A percentile compares a stretch with the other conserved stretches of the same genome.
phyloP scores from a whole-genome alignment of 495 filamentous ascomycete species.

The Daldinia grandis region DNA sequence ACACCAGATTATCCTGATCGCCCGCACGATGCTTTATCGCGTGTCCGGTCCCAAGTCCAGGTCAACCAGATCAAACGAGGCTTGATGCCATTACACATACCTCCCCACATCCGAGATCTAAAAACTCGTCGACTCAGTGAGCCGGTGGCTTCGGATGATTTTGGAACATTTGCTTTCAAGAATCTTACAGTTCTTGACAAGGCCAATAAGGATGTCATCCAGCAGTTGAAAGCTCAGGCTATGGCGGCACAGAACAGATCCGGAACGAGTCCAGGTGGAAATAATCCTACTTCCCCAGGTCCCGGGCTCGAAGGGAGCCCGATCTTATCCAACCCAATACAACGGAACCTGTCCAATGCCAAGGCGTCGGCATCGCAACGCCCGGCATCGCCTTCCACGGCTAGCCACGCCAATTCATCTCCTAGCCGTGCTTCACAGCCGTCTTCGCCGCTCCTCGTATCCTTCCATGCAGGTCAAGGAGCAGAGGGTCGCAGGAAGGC shows the following conservation, averaged over 20 bases:
- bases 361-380: slow-evolving; percentile 70
- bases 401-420: slow-evolving; percentile 82
- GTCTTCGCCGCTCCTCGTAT: slow-evolving; percentile 91
- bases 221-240: slow-evolving; percentile 90
- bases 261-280: slow-evolving; percentile 52
- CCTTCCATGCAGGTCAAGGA: slow-evolving; percentile 80
- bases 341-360: slow-evolving; percentile 80
- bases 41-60: slow-evolving; percentile 76
- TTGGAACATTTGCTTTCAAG: slow-evolving; percentile 96
- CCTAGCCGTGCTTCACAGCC: slow-evolving; percentile 90
- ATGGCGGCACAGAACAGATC: slow-evolving; percentile 69
- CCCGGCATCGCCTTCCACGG: slow-evolving; percentile 82
- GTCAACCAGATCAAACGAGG: slow-evolving; percentile 82
- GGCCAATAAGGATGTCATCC: slow-evolving; percentile 97
- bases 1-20: slow-evolving; percentile 82
- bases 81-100: slow-evolving; percentile 94
- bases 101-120: slow-evolving; percentile 89
- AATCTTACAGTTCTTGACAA: slow-evolving; percentile 96
- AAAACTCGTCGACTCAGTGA: slow-evolving; percentile 91
- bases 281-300: slow-evolving; percentile 54
- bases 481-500: slow-evolving; percentile 64
- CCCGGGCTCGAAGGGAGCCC: slow-evolving; percentile 88
- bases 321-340: slow-evolving; percentile 77
- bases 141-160: slow-evolving; percentile 87
- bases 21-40: slow-evolving; percentile 92